A percentile compares a stretch with the other conserved stretches of the same genome.
phyloP scores from a whole-genome alignment of 2,329 filamentous ascomycete species.

The Aspergillus jensenii region DNA sequence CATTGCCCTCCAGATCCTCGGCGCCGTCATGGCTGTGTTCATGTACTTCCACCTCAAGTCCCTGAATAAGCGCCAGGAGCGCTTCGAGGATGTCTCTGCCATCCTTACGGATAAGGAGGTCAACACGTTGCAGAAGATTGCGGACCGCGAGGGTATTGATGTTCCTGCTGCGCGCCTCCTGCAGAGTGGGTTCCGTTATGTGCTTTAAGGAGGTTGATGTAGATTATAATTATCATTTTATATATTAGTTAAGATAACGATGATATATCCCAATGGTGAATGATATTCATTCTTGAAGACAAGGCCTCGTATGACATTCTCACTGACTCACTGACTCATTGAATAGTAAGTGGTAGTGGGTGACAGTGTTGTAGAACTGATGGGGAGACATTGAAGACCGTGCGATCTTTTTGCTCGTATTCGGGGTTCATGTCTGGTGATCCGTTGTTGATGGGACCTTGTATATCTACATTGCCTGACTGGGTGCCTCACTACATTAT shows the following conservation, averaged over 20 bases:
- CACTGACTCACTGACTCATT: no score
- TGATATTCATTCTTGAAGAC: no score
- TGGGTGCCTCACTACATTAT: not conserved
- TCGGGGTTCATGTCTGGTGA: no score
- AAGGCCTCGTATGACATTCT: no score
- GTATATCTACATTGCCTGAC: not conserved
- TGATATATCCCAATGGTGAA: no score
- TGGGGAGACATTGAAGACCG: no score
- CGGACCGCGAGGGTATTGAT: constrained; percentile 53
- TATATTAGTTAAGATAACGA: no score
- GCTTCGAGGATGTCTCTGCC: constrained; percentile 50
- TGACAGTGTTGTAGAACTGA: no score
- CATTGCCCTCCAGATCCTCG: constrained; percentile 42
- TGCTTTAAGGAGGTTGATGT: constrained; percentile 34
- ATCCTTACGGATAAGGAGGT: constrained; percentile 50
- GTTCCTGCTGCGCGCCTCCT: constrained; percentile 49
- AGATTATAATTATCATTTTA: not conserved
- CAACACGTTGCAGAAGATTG: constrained; percentile 49
- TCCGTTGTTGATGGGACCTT: no score
- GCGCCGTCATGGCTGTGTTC: constrained; percentile 33
- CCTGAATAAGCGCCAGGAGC: constrained; percentile 53
- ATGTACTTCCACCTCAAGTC: constrained; percentile 41
- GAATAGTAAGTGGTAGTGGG: no score
- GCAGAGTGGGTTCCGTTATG: constrained; percentile 58
- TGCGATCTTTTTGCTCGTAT: no score